Base-by-base conservation (phyloP, 2,329 filamentous ascomycete genomes). In the Trichoderma sp. region DNA sequence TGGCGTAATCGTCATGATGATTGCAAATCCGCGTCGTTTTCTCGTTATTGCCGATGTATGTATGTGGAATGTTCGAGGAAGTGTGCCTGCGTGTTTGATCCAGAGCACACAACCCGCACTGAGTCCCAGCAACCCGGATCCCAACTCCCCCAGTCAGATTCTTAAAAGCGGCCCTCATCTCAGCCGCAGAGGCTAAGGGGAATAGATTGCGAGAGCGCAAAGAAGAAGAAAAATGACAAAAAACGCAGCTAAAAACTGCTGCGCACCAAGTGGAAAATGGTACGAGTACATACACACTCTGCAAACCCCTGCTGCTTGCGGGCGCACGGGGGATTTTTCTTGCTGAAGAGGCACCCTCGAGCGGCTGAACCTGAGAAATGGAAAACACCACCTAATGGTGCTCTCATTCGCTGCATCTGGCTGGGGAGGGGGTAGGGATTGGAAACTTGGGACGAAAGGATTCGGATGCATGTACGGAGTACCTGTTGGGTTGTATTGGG, bases 101-200 rank as follows among this genome's bases (percentile, higher is more conserved):
- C 45, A 50, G 29, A 33, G 21, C 7, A 69, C 27, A 68, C 27
- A 68, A 68, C 29, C 50, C 65, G 29, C 41, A 31, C 21, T 38
- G 53, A 73, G 60, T 73, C 63, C 69, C 69, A 73, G 60, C 27
- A 65, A 73, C 69, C 69, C 69, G 69, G 69, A 73, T 65, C 41
- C 41, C 41, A 65, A 21, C 60, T 65, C 60, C 60, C 60, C 59
- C 27, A 45, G 60, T 56, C 60, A 73, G 69, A 73, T 73, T 38
- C 60, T 73, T 65, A 73, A 65, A 65, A 38, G 50, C 21, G 41
- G 21, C 29, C 41, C 21, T 29, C 38, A 35, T 73, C 59, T 65
- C 60, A 73, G 69, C 69, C 69, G 41, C 29, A 53, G 38, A 65
- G 29, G 60, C 69, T 73, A 65, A 11, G 27, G 29, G 56, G 16